Evolutionary conservation across 2,329 filamentous ascomycete genomes (phyloP).

Genomic region (Hymenoscyphus repandus): DNA sequence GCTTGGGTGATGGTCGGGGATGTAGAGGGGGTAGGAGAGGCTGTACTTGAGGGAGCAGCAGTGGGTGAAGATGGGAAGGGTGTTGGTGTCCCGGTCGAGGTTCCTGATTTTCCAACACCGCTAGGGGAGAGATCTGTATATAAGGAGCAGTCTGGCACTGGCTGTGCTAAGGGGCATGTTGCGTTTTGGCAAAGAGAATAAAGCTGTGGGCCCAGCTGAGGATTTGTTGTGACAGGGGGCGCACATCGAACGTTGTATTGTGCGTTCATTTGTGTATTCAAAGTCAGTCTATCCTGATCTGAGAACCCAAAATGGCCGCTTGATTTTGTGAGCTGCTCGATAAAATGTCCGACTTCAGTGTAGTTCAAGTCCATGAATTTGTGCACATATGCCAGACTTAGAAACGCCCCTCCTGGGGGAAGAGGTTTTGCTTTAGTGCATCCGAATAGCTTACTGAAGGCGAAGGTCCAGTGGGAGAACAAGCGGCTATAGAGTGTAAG

Average conservation of each 20-base stretch:
- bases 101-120: slow-evolving; percentile 10
- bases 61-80: background rate
- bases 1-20: background rate
- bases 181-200: slow-evolving; percentile 28
- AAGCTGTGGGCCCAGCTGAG: slow-evolving; percentile 18
- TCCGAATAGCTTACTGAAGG: slow-evolving; percentile 28
- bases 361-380: slow-evolving; percentile 32
- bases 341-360: slow-evolving; percentile 30
- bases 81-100: background rate
- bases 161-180: slow-evolving; percentile 27
- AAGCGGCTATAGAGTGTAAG: slow-evolving; percentile 20
- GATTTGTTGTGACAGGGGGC: slow-evolving; percentile 15
- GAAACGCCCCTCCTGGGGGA: slow-evolving; percentile 14
- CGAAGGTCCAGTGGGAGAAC: slow-evolving; percentile 29
- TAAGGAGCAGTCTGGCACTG: slow-evolving; percentile 25
- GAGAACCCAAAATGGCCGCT: slow-evolving; percentile 29
- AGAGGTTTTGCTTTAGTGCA: slow-evolving; percentile 22
- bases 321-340: slow-evolving; percentile 27
- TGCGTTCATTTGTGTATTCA: slow-evolving; percentile 24
- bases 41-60: background rate
- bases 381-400: slow-evolving; percentile 30
- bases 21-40: background rate
- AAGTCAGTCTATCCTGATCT: slow-evolving; percentile 21
- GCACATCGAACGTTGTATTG: slow-evolving; percentile 30
- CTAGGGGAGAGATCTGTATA: slow-evolving; percentile 24